Evolutionary conservation across 2,329 filamentous ascomycete species (phyloP).

Genomic region (Venturia aucupariae): DNA sequence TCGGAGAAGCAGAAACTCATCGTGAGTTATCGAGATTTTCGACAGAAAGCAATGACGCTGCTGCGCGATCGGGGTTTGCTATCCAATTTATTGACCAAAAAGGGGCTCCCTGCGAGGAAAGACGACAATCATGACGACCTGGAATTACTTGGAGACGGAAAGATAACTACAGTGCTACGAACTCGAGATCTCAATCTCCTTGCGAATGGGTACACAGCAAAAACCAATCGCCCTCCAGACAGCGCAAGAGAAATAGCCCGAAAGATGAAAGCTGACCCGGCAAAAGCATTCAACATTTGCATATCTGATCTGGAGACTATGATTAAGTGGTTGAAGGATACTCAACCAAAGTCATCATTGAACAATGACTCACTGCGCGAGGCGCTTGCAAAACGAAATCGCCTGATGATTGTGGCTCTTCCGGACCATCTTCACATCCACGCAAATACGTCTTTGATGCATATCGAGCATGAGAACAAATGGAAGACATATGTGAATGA

Average conservation of each 20-base stretch:
- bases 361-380: constrained; percentile 14
- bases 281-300: neutral
- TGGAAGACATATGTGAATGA: constrained; percentile 16
- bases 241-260: constrained; percentile 8
- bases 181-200: neutral
- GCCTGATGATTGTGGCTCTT: constrained; percentile 9
- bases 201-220: neutral
- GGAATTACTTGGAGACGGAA: neutral
- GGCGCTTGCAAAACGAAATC: constrained; percentile 12
- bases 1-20: constrained; percentile 1
- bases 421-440: constrained; percentile 12
- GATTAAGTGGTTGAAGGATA: neutral
- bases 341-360: neutral
- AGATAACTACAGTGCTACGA: constrained; percentile 3
- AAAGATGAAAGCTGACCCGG: constrained; percentile 7
- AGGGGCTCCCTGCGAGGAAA: neutral
- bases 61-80: neutral
- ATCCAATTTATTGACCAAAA: neutral
- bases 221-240: neutral
- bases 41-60: neutral
- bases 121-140: neutral
- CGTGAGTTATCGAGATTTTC: neutral
- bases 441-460: constrained; percentile 12
- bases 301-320: constrained; percentile 13
- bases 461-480: constrained; percentile 15